Base-by-base conservation (phyloP, 495 filamentous ascomycete species). In the Mytilinidion resinicola region DNA sequence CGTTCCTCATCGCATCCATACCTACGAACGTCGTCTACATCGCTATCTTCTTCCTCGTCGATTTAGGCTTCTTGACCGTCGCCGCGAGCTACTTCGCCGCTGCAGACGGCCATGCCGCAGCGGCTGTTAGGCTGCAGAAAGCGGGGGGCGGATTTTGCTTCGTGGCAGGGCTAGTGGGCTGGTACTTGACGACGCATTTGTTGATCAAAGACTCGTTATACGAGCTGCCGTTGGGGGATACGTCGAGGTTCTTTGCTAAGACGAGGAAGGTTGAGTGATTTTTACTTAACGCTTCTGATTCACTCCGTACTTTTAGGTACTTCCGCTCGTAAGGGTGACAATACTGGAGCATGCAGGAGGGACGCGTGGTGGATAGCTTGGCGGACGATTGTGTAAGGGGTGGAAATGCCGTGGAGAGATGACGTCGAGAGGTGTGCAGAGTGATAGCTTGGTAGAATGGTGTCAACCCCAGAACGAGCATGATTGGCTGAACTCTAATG, bases 11-110 rank as follows among this genome's bases (percentile, higher is more conserved):
- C 9, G 76, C 71, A 3, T 77, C 75, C 4, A 58, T 78, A 7
- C 72, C 77, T 4, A 76, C 69, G 36, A 78, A 80, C 44, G 35
- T 79, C 3, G 75, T 77, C 1, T 79, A 79, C 52, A 75, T 78
- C 35, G 61, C 67, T 9, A 74, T 78, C 4, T 80, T 80, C 60
- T 68, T 77, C 33, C 71, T 76, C 6, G 74, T 78, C 1, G 67
- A 78, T 41, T 58, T 80, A 38, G 74, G 71, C 1, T 80, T 80
- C 57, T 57, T 73, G 14, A 62, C 70, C 5, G 74, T 78, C 10
- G 75, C 77, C 2, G 73, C 71, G 12, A 75, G 72, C 17, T 79
- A 78, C 56, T 78, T 78, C 52, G 71, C 74, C 6, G 50, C 55
- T 5, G 76, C 76, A 1, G 77, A 80, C 57, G 75, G 74, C 9